phyloP scores from a whole-genome alignment of 2,329 filamentous ascomycete species.

The Cryoendolithus antarcticus region DNA sequence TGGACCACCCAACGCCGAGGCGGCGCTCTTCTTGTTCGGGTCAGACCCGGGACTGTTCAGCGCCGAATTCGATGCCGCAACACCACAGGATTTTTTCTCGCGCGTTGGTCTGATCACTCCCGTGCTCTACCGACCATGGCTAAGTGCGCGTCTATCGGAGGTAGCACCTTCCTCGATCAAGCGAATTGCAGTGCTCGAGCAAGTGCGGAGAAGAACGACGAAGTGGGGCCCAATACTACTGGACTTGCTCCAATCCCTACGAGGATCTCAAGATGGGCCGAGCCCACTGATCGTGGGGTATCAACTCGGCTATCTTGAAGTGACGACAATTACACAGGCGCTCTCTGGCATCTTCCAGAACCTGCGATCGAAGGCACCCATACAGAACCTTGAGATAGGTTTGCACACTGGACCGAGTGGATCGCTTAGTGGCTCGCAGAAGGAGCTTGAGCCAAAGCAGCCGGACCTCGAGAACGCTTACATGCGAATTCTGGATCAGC shows the following conservation, averaged over 20 bases:
- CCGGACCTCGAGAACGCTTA: conserved; percentile 87
- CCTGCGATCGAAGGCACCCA: conserved; percentile 61
- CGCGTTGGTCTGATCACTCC: conserved; percentile 76
- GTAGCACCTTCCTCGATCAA: conserved; percentile 71
- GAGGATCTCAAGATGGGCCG: conserved; percentile 43
- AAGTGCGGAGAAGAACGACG: conserved; percentile 86
- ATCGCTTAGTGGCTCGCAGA: conserved; percentile 27
- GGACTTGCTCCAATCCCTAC: conserved; percentile 78
- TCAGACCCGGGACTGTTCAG: conserved; percentile 72
- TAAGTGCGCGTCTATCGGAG: conserved; percentile 66
- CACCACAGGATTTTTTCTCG: conserved; percentile 57
- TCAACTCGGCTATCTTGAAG: conserved; percentile 76
- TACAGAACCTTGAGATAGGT: conserved; percentile 90
- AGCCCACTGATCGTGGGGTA: conserved; percentile 75
- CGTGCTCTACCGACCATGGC: conserved; percentile 85
- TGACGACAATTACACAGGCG: conserved; percentile 68
- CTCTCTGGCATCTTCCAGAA: conserved; percentile 91
- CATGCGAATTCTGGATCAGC: conserved; percentile 85
- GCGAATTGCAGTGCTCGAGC: conserved; percentile 83
- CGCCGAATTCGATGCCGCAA: conserved; percentile 59
- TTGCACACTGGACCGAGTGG: conserved; percentile 46
- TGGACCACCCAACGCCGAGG: conserved; percentile 67
- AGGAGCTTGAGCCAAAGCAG: conserved; percentile 49
- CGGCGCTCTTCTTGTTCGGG: conserved; percentile 84
- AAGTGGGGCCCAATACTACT: conserved; percentile 91